Conservation (phyloP, 345 rosid species). For the Raphanus raphanistrum region DNA sequence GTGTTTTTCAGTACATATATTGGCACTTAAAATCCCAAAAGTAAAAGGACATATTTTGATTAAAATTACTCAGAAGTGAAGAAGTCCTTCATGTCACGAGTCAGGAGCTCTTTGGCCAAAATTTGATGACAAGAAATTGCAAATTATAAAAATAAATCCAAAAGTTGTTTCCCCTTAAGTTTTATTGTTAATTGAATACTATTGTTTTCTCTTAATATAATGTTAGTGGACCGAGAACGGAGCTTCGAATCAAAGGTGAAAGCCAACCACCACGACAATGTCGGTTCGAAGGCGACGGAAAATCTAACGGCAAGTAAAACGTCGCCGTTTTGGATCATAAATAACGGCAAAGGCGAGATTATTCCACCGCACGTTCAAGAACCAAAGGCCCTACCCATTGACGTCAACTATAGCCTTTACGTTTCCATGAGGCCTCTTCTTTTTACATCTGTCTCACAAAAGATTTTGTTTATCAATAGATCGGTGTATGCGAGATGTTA, state of each 20-base stretch:
- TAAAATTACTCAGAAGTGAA: neutral
- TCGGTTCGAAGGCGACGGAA: slow-evolving; percentile 47
- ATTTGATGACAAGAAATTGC: neutral
- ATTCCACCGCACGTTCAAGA: slow-evolving; percentile 22
- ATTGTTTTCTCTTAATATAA: neutral
- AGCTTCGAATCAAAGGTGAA: slow-evolving; percentile 39
- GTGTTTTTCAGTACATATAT: neutral
- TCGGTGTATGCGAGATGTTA: neutral
- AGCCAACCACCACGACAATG: slow-evolving; percentile 33
- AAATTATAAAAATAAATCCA: neutral
- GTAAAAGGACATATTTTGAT: neutral
- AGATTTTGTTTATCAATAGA: neutral
- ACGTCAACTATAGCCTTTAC: slow-evolving; percentile 1
- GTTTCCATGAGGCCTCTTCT: slow-evolving; percentile 3
- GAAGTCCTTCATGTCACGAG: slow-evolving; percentile 1
- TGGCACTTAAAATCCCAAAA: neutral
- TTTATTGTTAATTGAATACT: neutral
- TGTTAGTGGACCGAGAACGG: slow-evolving; percentile 27
- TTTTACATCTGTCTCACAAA: slow-evolving; percentile 8
- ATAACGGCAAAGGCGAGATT: slow-evolving; percentile 17
- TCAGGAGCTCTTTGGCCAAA: slow-evolving; percentile 8
- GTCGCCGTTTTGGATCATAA: slow-evolving; percentile 35
- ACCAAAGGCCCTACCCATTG: neutral
- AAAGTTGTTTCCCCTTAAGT: neutral
- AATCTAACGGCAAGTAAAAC: slow-evolving; percentile 47